Conservation (phyloP, 2,329 filamentous ascomycete genomes). For the Xylariaceae sp. region DNA sequence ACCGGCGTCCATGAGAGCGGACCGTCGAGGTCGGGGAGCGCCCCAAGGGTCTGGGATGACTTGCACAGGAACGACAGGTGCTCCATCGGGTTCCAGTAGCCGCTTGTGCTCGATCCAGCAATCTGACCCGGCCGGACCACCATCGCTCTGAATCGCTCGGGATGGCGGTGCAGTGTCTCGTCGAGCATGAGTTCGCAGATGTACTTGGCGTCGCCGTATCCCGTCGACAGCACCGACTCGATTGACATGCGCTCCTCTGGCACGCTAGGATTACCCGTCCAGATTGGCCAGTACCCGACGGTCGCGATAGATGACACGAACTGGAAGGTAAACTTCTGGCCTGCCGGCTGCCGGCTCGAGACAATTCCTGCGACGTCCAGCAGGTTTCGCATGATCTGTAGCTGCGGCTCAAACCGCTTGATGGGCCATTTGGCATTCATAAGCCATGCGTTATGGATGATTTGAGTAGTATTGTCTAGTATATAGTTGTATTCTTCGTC, state of each 20-base stretch:
- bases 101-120: slow-evolving; percentile 47
- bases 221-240: slow-evolving; percentile 43
- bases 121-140: slow-evolving; percentile 54
- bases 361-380: slow-evolving; percentile 51
- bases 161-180: slow-evolving; percentile 46
- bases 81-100: slow-evolving; percentile 54
- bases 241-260: slow-evolving; percentile 44
- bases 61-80: slow-evolving; percentile 53
- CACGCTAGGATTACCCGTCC: slow-evolving; percentile 39
- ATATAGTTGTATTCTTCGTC: slow-evolving; percentile 47
- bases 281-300: slow-evolving; percentile 48
- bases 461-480: slow-evolving; percentile 48
- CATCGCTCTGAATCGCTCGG: slow-evolving; percentile 32
- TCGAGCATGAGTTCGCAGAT: slow-evolving; percentile 53
- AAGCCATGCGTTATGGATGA: slow-evolving; percentile 60
- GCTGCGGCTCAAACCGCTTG: slow-evolving; percentile 49
- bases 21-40: slow-evolving; percentile 29
- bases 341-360: slow-evolving; percentile 25
- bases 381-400: slow-evolving; percentile 54
- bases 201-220: slow-evolving; percentile 54
- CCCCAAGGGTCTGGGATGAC: slow-evolving; percentile 45
- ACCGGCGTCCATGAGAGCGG: slow-evolving; percentile 28
- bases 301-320: slow-evolving; percentile 52
- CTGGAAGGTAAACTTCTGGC: slow-evolving; percentile 44
- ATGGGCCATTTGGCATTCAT: slow-evolving; percentile 53